These are phyloP conservation scores for Rheum nobile DNA, from an alignment of 148 eudicot species.

Conservation along the genomic window DNA sequence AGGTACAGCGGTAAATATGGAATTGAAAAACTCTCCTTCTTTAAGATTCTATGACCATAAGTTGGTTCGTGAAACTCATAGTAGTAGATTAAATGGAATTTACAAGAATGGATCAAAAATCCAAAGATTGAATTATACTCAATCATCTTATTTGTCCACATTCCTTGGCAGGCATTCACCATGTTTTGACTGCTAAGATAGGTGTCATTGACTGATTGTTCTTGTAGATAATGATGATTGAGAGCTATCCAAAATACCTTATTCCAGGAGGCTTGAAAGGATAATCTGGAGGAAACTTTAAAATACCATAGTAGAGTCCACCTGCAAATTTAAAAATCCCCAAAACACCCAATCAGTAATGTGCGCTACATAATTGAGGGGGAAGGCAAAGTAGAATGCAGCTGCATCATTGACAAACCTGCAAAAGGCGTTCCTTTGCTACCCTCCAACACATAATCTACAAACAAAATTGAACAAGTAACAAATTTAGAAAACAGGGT, in stretches of 20 bases:
- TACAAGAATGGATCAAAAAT: neutral
- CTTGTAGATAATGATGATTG: neutral
- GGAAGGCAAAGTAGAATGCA: neutral
- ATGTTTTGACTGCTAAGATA: neutral
- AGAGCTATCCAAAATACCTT: constrained; percentile 33
- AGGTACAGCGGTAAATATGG: neutral
- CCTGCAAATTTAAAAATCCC: constrained; percentile 31
- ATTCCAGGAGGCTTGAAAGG: constrained; percentile 97
- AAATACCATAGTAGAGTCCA: constrained; percentile 88
- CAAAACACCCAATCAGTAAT: neutral
- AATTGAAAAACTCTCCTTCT: neutral
- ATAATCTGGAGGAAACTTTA: constrained; percentile 92
- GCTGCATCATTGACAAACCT: constrained; percentile 38
- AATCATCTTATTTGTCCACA: neutral
- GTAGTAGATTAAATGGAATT: too few relatives aligned
- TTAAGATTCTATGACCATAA: neutral
- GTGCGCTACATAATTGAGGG: neutral
- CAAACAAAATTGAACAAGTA: neutral
- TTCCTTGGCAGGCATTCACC: neutral
- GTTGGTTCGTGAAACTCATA: neutral
- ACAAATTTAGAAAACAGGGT: neutral
- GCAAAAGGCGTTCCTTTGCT: constrained; percentile 98
- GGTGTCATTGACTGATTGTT: neutral
- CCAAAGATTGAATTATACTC: neutral
- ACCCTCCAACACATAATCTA: constrained; percentile 97